Evolutionary conservation across 2,329 filamentous ascomycete genomes (phyloP).

Genomic region (Sporothrix euskadiensis): DNA sequence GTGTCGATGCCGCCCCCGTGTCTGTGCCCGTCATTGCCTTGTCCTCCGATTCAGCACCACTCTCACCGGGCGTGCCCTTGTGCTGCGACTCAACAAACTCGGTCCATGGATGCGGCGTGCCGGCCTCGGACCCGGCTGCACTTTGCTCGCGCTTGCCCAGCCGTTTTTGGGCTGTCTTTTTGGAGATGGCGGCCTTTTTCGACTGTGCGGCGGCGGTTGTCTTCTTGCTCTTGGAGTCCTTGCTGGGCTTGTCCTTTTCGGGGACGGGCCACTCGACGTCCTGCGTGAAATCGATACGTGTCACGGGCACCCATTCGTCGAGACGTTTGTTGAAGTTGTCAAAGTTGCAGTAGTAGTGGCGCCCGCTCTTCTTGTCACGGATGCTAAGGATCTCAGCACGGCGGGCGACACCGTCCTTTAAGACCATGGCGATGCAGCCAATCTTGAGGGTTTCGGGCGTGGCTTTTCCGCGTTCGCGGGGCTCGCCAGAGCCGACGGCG

Average conservation of each 20-base stretch:
- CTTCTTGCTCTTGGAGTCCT: constrained; percentile 69
- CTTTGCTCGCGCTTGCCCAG: constrained; percentile 57
- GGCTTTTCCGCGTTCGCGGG: constrained; percentile 73
- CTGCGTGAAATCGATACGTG: constrained; percentile 79
- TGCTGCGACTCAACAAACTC: constrained; percentile 54
- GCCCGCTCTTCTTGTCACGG: constrained; percentile 81
- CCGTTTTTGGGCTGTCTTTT: constrained; percentile 58
- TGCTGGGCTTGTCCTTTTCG: constrained; percentile 73
- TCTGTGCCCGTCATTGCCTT: constrained; percentile 44
- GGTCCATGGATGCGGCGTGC: constrained; percentile 55
- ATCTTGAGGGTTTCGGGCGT: constrained; percentile 77
- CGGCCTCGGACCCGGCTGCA: constrained; percentile 49
- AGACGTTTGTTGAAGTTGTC: constrained; percentile 93
- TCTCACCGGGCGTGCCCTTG: constrained; percentile 44
- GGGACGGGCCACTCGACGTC: constrained; percentile 97
- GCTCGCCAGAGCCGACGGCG: constrained; percentile 58
- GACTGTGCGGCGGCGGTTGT: constrained; percentile 49
- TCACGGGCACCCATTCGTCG: constrained; percentile 82
- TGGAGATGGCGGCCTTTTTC: constrained; percentile 57
- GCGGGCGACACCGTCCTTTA: constrained; percentile 76
- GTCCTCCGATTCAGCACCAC: constrained; percentile 45
- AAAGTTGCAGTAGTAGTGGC: constrained; percentile 94
- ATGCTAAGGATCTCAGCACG: constrained; percentile 97
- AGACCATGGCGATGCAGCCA: constrained; percentile 62
- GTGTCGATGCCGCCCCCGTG: constrained; percentile 25